These are phyloP conservation scores for Asterophora lycoperdoides DNA, from an alignment of 768 basidiomycete genomes.

Conservation along the genomic window DNA sequence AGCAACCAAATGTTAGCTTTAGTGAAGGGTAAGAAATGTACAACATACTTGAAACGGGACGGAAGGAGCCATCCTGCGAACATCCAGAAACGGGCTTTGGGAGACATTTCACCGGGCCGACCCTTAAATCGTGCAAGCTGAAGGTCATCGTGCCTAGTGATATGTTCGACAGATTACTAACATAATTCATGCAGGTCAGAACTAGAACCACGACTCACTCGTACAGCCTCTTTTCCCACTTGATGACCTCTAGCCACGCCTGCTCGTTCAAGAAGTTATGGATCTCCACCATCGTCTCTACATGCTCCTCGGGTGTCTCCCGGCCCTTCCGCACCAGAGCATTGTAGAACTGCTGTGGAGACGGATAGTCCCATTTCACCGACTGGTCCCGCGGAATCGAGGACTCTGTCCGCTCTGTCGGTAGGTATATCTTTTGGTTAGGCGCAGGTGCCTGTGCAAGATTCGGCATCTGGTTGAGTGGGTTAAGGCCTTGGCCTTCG, in stretches of 20 bases:
- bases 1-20: no score
- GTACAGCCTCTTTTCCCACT: slow-evolving; percentile 78
- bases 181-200: neutral
- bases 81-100: slow-evolving; percentile 86
- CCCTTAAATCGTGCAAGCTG: slow-evolving; percentile 85
- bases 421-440: slow-evolving; percentile 54
- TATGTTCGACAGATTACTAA: neutral
- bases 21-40: neutral
- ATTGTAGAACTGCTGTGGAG: slow-evolving; percentile 97
- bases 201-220: slow-evolving; percentile 40
- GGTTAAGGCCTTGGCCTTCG: slow-evolving; percentile 43
- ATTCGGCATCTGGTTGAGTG: slow-evolving; percentile 85
- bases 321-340: slow-evolving; percentile 93
- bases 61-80: slow-evolving; percentile 89
- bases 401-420: slow-evolving; percentile 71
- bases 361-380: slow-evolving; percentile 89
- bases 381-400: slow-evolving; percentile 74
- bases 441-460: slow-evolving; percentile 66
- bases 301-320: slow-evolving; percentile 95
- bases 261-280: slow-evolving; percentile 98
- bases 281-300: slow-evolving; percentile 96
- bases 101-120: slow-evolving; percentile 87
- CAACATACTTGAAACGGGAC: slow-evolving; percentile 78
- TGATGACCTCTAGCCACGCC: slow-evolving; percentile 92
- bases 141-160: slow-evolving; percentile 55